Conservation (phyloP, 208 protist species). For the Crithidia brevicula region DNA sequence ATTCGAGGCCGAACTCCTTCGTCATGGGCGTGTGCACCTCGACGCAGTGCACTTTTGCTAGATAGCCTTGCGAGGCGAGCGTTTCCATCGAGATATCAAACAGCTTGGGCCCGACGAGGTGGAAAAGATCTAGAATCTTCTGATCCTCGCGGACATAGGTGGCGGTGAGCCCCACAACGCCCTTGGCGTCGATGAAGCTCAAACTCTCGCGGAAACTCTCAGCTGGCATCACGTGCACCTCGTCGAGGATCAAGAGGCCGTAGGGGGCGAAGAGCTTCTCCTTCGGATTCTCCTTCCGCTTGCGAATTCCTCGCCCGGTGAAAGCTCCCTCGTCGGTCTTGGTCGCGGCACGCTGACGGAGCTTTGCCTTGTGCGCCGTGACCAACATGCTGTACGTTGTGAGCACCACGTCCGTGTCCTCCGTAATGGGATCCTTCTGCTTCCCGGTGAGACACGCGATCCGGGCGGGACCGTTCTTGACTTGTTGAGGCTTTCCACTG, state of each 20-base stretch:
- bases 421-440: conserved; percentile 89
- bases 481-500: conserved; percentile 2
- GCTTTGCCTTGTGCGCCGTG: conserved; percentile 60
- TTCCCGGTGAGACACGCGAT: conserved; percentile 94
- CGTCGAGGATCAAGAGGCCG: conserved; percentile 88
- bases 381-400: conserved; percentile 99
- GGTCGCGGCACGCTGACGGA: conserved; percentile 34
- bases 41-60: conserved; percentile 98
- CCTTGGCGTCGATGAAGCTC: conserved; percentile 92
- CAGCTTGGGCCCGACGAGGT: conserved; percentile 99
- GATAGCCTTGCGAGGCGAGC: conserved; percentile 93
- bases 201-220: conserved; percentile 96
- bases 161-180: conserved; percentile 98
- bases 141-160: conserved; percentile 98
- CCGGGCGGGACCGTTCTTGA: conserved; percentile 53
- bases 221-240: conserved; percentile 98
- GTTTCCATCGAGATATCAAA: conserved; percentile 99
- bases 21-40: conserved; percentile 99
- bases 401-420: conserved; percentile 94
- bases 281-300: conserved; percentile 69
- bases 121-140: conserved; percentile 97
- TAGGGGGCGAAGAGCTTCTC: conserved; percentile 81
- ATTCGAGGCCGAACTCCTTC: conserved; percentile 93
- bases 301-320: conserved; percentile 37
- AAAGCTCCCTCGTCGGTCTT: conserved; percentile 7